Conservation (phyloP, 495 filamentous ascomycete genomes). For the Penicillium taxi region DNA sequence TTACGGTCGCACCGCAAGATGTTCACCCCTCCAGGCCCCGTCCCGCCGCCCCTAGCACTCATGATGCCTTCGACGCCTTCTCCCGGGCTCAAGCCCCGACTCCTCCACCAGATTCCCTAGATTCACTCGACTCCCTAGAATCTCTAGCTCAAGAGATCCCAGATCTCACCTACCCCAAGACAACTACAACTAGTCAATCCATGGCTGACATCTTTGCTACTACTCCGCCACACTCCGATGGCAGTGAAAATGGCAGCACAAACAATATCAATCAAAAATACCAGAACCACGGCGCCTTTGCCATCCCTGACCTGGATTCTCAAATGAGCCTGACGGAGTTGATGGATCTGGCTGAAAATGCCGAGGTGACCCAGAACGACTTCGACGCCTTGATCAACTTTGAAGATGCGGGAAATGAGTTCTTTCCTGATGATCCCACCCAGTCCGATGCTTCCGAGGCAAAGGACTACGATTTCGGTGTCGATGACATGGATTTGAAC, state of each 20-base stretch:
- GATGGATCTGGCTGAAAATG: constrained; percentile 42
- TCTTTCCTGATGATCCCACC: constrained; percentile 26
- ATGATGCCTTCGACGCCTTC: constrained; percentile 15
- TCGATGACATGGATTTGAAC: constrained; percentile 21
- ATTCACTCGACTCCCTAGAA: no score
- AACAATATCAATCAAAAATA: constrained; percentile 34
- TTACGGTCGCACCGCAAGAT: constrained; percentile 36
- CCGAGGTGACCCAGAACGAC: constrained; percentile 44
- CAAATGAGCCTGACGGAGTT: constrained; percentile 39
- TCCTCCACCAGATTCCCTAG: constrained; percentile 37
- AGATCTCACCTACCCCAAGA: constrained; percentile 33
- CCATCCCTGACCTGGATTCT: constrained; percentile 27
- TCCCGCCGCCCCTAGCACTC: constrained; percentile 5
- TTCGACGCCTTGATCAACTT: constrained; percentile 45
- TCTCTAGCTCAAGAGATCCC: constrained; percentile 39
- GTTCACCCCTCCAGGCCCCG: constrained; percentile 21
- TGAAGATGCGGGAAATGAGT: constrained; percentile 35
- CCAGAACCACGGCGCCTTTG: constrained; percentile 24
- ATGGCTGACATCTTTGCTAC: constrained; percentile 29
- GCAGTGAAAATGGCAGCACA: constrained; percentile 39
- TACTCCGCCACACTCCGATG: constrained; percentile 38
- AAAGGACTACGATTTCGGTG: constrained; percentile 19
- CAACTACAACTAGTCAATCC: constrained; percentile 12
- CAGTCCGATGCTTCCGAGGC: constrained; percentile 10
- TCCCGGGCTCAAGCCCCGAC: constrained; percentile 31